Base-by-base conservation (phyloP, 1,284 basidiomycete genomes). In the Ganoderma multipileum region DNA sequence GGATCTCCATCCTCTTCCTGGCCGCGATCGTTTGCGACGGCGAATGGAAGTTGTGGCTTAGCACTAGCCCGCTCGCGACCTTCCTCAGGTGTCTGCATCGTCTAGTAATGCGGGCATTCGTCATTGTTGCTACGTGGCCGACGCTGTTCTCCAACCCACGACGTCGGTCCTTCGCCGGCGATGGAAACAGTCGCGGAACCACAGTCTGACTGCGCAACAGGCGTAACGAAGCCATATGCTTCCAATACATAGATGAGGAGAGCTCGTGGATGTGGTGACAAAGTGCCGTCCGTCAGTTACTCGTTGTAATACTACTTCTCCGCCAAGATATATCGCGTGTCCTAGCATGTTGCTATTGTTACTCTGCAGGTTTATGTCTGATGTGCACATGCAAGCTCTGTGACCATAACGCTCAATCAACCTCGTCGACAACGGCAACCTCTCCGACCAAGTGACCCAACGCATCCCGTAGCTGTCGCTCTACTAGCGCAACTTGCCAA, bases 1-100 rank as follows among this genome's bases (percentile, higher is more conserved):
- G 60, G 14, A n/a, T 63, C 30, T 95, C 95, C 1, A 85, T 97
- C 55, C 83, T 98, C 0, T 85, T 98, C 33, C 95, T 97, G 62
- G 61, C 20, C 12, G 16, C 30, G 47, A 26, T 63, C 61, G 4
- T 52, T 33, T 26, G 1, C 18, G 23, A 59, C 38, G 36, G 57
- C 5, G n/a, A 39, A 1, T 59, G 57, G 57, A 52, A 23, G 6
- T 9, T 16, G 6, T 11, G 9, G 20, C n/a, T 23, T 9, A 47
- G n/a, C 44, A 23, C 44, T n/a, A n/a, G n/a, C 3, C 44, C 44
- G 44, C 44, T 47, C 44, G 44, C 44, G n/a, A 9, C 20, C 5
- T 20, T 20, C 44, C 7, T 9, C n/a, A 23, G 9, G 44, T 7
- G 9, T 20, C 7, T 47, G 44, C n/a, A 9, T 9, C 20, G n/a